phyloP scores from a whole-genome alignment of 495 filamentous ascomycete genomes.

The Trichoderma erinaceum region DNA sequence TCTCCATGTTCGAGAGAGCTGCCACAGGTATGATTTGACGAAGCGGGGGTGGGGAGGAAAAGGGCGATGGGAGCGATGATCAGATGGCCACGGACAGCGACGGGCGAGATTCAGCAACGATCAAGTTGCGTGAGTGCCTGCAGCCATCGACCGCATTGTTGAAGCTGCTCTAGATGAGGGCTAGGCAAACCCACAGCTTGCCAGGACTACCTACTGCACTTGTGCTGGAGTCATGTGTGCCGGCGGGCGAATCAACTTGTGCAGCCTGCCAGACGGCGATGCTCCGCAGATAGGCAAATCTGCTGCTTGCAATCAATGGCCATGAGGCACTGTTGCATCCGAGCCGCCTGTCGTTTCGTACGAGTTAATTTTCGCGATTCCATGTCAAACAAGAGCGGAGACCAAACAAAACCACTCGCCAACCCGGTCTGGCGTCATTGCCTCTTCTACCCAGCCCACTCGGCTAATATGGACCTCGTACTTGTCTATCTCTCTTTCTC shows the following conservation, averaged over 20 bases:
- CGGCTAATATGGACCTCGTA: background rate
- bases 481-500: too few species aligned
- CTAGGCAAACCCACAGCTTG: background rate
- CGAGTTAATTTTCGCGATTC: too few species aligned
- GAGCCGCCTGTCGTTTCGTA: background rate
- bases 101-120: background rate
- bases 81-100: background rate
- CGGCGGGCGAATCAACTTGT: background rate
- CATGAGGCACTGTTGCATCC: constrained; percentile 10
- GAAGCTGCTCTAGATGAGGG: background rate
- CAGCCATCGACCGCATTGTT: background rate
- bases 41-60: background rate
- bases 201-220: background rate
- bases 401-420: background rate
- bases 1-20: background rate
- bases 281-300: background rate
- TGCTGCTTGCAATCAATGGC: constrained; percentile 1
- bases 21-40: background rate
- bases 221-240: background rate
- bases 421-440: background rate
- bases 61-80: background rate
- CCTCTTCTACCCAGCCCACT: background rate
- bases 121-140: background rate
- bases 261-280: background rate
- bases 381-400: background rate